Base-by-base conservation (phyloP, 495 filamentous ascomycete species). In the Daldinia concentrica region DNA sequence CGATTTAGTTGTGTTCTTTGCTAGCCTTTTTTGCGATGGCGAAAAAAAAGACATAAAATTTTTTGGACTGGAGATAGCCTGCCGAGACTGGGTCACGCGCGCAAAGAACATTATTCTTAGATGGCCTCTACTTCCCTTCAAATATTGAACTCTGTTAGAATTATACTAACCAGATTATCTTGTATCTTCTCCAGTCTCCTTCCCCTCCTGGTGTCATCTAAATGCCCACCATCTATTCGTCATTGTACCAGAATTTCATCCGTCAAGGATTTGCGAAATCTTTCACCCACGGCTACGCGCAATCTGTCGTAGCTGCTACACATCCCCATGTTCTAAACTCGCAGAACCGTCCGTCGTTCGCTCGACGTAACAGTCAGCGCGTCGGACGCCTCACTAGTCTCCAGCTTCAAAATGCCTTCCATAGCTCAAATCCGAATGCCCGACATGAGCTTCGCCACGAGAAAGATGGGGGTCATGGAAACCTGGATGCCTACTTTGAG, bases 231-330 rank as follows among this genome's bases (percentile, higher is more conserved):
- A 85, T 87, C 73, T 86, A 85, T 78, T 85, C 84, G 64, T 83
- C 82, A 71, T 78, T 88, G 65, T 87, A 85, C 79, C 84, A 94
- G 84, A 92, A 93, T 82, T 90, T 98, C 87, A 93, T 96, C 88
- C 95, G 96, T 82, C 93, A 94, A 84, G 95, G 92, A 89, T 91
- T 97, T 78, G 88, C 92, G 73, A 98, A 98, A 87, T 91, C 93
- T 80, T 90, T 98, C 80, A 94, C 93, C 78, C 93, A 97, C 87
- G 95, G 94, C 82, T 98, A 97, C 86, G 93, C 93, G 79, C 95
- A 98, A 79, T 96, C 95, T 71, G 90, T 99, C 82, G 95, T 98
- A 80, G 95, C 95, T 70, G 94, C 93, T 62, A 93, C 93, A 55
- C 94, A 98, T 76, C 83, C 84, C 52, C 90, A 92, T 79, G 92